Evolutionary conservation across 805 yeast species (phyloP), one percentile per base, ranked within the genome.

Genomic region (Starmerella asiatica): DNA sequence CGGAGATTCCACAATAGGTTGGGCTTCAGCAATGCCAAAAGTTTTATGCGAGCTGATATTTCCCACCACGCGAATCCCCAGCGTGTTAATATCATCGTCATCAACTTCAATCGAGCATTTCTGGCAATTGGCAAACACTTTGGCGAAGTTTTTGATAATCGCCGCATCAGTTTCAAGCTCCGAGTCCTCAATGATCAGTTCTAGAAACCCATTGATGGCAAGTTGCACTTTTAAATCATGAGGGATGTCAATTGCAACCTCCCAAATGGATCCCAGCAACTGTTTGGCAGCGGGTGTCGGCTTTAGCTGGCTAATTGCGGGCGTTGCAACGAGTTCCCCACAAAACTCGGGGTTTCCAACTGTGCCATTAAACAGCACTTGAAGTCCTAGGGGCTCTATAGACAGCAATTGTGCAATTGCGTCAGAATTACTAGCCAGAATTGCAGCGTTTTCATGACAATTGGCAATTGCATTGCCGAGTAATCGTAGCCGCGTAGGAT

Each of bases 391-490:
- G 3, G 41, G 37, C 19, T 30, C 36, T 4, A 29, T 16, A 3
- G 4, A 4, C 16, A 43, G 32, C 11, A 46, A 33, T 9, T 17
- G 19, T 9, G 18, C 32, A 7, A 43, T 15, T n/a, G 40, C 42
- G 3, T 27, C 37, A 3, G 26, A 28, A 4, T 34, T 26, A 3
- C 15, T n/a, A 14, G 32, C 37, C 9, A 46, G 37, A n/a, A 32
- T 11, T 3, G 20, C 38, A 3, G 45, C 38, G 28, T 46, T 43
- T 15, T 14, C 39, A 21, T 3, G 26, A 7, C 29, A 34, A 17
- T 40, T 29, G 11, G 45, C 45, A 4, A 47, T 40, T 7, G 46
- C 38, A 31, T 47, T 47, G 7, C 49, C 51, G 4, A 47, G 47
- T 3, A 47, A 40, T 17, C 51, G 24, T 26, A 47, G 35, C 16